Conservation (phyloP, 2,329 filamentous ascomycete species). For the Aspergillus texensis region DNA sequence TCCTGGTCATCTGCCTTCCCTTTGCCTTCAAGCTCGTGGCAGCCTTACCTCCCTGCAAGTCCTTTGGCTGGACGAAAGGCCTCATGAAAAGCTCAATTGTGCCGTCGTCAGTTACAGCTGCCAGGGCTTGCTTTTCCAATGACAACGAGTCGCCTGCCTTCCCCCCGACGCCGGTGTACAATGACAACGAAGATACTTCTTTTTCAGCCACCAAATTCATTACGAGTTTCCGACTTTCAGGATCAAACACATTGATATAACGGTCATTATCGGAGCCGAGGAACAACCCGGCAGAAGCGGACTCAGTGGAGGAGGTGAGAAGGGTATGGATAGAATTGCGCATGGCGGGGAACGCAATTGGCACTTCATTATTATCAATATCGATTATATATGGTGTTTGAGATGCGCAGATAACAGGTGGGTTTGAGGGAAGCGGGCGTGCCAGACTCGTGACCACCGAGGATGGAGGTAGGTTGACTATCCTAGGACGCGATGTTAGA, state of each 20-base stretch:
- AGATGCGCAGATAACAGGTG: constrained; percentile 54
- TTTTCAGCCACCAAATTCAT: constrained; percentile 53
- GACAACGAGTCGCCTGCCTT: constrained; percentile 18
- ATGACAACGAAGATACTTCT: constrained; percentile 45
- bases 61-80: constrained; percentile 45
- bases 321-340: constrained; percentile 52
- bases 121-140: constrained; percentile 46
- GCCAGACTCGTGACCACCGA: constrained; percentile 44
- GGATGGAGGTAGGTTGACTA: constrained; percentile 46
- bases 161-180: constrained; percentile 33
- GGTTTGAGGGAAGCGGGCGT: constrained; percentile 43
- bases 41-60: constrained; percentile 30
- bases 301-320: constrained; percentile 43
- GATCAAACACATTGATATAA: constrained; percentile 54
- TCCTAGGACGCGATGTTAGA: constrained; percentile 33
- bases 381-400: constrained; percentile 52
- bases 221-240: constrained; percentile 45
- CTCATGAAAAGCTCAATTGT: constrained; percentile 53
- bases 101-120: constrained; percentile 51
- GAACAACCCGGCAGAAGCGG: constrained; percentile 42
- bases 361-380: constrained; percentile 41
- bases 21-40: constrained; percentile 47
- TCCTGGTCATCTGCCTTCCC: constrained; percentile 49
- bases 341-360: constrained; percentile 51
- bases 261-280: constrained; percentile 54